Percentiles rank a stretch among this genome's conserved stretches.
Conservation (phyloP, 805 yeast genomes). For the Scheffersomyces amazonensis region DNA sequence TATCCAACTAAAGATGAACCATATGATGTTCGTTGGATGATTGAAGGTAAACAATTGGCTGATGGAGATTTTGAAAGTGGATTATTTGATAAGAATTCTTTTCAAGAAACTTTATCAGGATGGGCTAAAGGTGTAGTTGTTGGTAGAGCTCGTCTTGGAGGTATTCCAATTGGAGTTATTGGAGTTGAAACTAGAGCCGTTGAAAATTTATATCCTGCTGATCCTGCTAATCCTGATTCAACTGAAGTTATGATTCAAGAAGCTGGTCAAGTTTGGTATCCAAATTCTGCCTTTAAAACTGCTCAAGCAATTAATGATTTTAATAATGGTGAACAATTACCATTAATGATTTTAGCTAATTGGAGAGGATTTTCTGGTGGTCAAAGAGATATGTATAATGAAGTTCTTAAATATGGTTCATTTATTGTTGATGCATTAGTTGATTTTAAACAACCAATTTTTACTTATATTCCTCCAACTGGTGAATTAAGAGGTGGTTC, state of each 20-base stretch:
- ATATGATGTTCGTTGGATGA: constrained; percentile 93
- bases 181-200: constrained; percentile 91
- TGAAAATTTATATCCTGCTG: constrained; percentile 93
- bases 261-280: constrained; percentile 99
- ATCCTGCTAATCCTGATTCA: constrained; percentile 96
- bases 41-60: constrained; percentile 74
- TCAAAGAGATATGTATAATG: constrained; percentile 99
- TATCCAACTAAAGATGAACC: constrained; percentile 68
- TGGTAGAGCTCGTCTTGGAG: constrained; percentile 98
- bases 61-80: constrained; percentile 78
- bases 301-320: constrained; percentile 98
- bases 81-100: constrained; percentile 86
- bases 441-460: constrained; percentile 93
- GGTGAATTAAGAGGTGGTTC: constrained; percentile 99
- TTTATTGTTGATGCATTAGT: constrained; percentile 96
- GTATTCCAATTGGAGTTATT: constrained; percentile 97
- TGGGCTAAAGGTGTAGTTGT: constrained; percentile 99
- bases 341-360: constrained; percentile 95
- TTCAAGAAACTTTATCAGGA: constrained; percentile 94
- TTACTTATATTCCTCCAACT: constrained; percentile 95
- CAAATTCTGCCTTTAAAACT: constrained; percentile 98
- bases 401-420: constrained; percentile 95
- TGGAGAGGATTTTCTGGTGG: constrained; percentile 99
- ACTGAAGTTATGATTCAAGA: constrained; percentile 85
- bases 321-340: constrained; percentile 97